Conservation (phyloP, 345 rosid genomes). For the Eucalyptus erythrocorys region DNA sequence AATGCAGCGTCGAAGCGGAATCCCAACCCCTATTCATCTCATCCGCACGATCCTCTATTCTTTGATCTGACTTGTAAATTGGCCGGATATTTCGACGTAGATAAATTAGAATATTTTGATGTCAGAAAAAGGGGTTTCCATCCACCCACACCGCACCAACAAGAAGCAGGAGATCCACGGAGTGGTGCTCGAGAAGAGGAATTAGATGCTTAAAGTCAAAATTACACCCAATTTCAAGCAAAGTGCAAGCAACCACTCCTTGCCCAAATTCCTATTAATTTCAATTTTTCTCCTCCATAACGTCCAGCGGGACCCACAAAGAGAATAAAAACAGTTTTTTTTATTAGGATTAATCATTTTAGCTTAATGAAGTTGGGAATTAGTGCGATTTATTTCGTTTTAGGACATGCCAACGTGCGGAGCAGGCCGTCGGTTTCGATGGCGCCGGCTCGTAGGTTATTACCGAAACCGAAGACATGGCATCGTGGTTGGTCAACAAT, state of each 20-base stretch:
- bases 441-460: not conserved
- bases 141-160: not conserved
- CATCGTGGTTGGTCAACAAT: not conserved
- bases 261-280: not conserved
- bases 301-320: not conserved
- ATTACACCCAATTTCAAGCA: not conserved
- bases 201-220: not conserved
- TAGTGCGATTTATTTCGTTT: not conserved
- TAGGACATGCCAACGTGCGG: not conserved
- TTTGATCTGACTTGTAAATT: not conserved
- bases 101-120: not conserved
- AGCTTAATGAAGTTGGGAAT: not conserved
- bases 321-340: no score
- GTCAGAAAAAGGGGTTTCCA: not conserved
- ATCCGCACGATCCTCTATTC: not conserved
- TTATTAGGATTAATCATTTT: not conserved
- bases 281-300: not conserved
- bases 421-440: not conserved
- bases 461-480: not conserved
- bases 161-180: not conserved
- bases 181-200: not conserved
- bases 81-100: not conserved
- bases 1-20: fast-evolving
- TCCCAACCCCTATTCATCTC: not conserved
- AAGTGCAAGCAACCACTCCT: not conserved